phyloP scores from a whole-genome alignment of 352 stramenopile species.

The Phytophthora ohioensis region DNA sequence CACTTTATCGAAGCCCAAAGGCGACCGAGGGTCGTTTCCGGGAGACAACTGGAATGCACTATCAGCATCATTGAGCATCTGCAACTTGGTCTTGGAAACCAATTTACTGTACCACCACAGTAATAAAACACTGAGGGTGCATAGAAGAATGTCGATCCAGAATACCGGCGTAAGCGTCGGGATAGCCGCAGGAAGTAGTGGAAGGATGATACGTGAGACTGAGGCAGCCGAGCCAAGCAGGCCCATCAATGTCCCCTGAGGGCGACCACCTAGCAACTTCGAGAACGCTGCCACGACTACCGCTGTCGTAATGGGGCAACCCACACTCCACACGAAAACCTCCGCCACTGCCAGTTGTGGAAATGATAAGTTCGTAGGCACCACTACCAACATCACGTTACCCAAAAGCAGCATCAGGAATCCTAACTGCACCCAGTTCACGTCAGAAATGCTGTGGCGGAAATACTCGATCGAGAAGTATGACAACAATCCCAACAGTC shows the following conservation, averaged over 20 bases:
- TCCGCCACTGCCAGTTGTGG: slow-evolving; percentile 55
- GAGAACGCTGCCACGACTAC: slow-evolving; percentile 76
- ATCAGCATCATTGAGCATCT: slow-evolving; percentile 50
- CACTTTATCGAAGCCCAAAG: slow-evolving; percentile 46
- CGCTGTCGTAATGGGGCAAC: slow-evolving; percentile 73
- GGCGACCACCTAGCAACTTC: slow-evolving; percentile 71
- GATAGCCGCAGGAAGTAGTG: slow-evolving; percentile 70
- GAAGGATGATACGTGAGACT: slow-evolving; percentile 73
- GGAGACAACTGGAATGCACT: slow-evolving; percentile 29
- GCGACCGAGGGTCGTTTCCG: slow-evolving; percentile 43
- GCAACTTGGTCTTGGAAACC: slow-evolving; percentile 53
- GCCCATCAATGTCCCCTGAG: slow-evolving; percentile 81
- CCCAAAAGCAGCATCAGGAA: slow-evolving; percentile 68
- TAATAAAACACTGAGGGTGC: slow-evolving; percentile 56
- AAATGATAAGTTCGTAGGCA: slow-evolving; percentile 49
- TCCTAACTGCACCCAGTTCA: slow-evolving; percentile 69
- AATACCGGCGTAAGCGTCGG: slow-evolving; percentile 72
- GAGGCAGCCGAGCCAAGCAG: slow-evolving; percentile 73
- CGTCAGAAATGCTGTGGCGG: slow-evolving; percentile 61
- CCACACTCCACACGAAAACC: slow-evolving; percentile 80
- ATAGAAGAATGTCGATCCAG: slow-evolving; percentile 69
- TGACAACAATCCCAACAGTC: slow-evolving; percentile 67
- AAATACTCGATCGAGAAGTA: slow-evolving; percentile 84
- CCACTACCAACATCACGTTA: slow-evolving; percentile 63
- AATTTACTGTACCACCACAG: slow-evolving; percentile 70